phyloP scores from a whole-genome alignment of 139 green algal species.

The Chlamydomonas sphaeroides region DNA sequence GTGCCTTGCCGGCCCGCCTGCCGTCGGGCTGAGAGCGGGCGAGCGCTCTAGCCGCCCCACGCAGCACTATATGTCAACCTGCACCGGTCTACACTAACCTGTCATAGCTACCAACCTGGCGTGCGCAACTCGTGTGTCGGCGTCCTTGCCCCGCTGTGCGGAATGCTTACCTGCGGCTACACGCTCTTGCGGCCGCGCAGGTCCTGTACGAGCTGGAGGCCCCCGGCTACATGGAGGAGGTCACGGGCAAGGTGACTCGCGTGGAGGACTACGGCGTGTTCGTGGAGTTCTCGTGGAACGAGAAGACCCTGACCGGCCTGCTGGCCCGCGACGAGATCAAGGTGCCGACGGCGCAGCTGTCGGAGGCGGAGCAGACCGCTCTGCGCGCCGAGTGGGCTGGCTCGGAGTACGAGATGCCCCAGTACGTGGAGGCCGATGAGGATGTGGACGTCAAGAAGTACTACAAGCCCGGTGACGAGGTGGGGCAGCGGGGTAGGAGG shows the following conservation, averaged over 20 bases:
- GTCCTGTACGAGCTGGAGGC: slow-evolving; percentile 28
- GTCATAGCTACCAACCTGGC: no score
- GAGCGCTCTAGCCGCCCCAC: no score
- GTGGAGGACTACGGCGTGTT: slow-evolving; percentile 58
- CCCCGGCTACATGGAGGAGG: slow-evolving; percentile 39
- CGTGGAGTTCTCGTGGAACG: slow-evolving; percentile 46
- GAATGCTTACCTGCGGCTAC: no score
- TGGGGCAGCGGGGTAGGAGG: no score
- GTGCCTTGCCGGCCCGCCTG: no score
- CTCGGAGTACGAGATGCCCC: slow-evolving; percentile 35
- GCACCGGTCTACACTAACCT: no score
- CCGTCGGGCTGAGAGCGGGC: no score
- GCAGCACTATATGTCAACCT: no score
- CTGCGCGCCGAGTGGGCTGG: slow-evolving; percentile 32
- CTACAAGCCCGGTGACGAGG: slow-evolving; percentile 29
- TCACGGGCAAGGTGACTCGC: slow-evolving; percentile 45
- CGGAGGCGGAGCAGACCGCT: slow-evolving; percentile 5
- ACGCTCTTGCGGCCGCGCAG: no score
- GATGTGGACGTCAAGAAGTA: slow-evolving; percentile 40
- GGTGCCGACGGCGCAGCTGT: slow-evolving; percentile 16
- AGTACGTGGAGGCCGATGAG: slow-evolving; percentile 21
- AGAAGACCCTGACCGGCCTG: slow-evolving; percentile 40
- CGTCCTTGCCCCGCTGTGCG: no score
- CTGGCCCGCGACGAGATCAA: slow-evolving; percentile 39
- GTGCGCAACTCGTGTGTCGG: no score